phyloP scores from a whole-genome alignment of 2,329 filamentous ascomycete genomes.

The Cercospora zeae-maydis region DNA sequence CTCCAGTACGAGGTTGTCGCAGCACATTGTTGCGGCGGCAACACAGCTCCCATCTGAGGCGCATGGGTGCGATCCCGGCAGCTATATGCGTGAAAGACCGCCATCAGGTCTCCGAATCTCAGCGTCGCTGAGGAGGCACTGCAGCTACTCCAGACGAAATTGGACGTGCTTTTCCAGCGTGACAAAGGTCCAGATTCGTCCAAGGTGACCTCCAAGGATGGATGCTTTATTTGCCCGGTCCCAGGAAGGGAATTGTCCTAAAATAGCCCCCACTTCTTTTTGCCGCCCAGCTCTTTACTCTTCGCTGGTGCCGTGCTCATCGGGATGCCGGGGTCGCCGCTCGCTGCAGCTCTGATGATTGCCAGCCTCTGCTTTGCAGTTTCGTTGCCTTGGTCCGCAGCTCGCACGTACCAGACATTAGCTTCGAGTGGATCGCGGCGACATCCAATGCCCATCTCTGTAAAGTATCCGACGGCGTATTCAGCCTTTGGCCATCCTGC shows the following conservation, averaged over 20 bases:
- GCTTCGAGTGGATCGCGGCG: conserved; percentile 91
- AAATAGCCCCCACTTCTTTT: conserved; percentile 12
- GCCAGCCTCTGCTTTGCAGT: conserved; percentile 81
- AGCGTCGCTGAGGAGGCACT: neutral
- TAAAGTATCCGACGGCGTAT: conserved; percentile 95
- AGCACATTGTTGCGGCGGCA: neutral
- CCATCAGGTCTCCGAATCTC: neutral
- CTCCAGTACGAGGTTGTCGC: neutral
- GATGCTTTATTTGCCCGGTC: neutral
- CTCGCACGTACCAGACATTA: conserved; percentile 97
- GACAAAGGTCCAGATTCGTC: neutral
- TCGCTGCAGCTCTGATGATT: conserved; percentile 79
- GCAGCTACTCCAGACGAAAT: neutral
- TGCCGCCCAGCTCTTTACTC: conserved; percentile 30
- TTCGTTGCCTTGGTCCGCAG: conserved; percentile 86
- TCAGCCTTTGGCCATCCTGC: conserved; percentile 68
- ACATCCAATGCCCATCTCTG: conserved; percentile 96
- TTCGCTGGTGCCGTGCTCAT: conserved; percentile 36
- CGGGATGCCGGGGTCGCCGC: conserved; percentile 48
- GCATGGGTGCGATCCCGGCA: neutral
- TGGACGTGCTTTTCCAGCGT: neutral
- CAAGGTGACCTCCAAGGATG: neutral
- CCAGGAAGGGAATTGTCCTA: neutral
- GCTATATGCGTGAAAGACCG: neutral
- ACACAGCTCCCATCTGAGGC: too few relatives aligned